phyloP scores from a whole-genome alignment of 116 monocot genomes.

The Trichopus zeylanicus region DNA sequence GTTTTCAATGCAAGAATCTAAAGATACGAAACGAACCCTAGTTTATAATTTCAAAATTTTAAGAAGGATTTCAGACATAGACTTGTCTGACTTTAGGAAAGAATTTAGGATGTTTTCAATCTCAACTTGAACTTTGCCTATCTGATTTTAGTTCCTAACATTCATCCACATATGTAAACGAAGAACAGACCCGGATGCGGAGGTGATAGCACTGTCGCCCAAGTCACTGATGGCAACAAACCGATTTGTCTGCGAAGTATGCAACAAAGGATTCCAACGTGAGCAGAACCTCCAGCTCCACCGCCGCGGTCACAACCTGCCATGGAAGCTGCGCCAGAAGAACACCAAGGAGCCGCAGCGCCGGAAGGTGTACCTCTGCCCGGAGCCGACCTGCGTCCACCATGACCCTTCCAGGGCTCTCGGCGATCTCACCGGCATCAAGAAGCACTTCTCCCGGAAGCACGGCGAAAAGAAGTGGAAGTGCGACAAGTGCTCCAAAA shows the following conservation, averaged over 20 bases:
- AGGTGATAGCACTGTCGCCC: slow-evolving; percentile 86
- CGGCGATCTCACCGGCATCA: slow-evolving; percentile 93
- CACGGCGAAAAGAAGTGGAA: slow-evolving; percentile 99
- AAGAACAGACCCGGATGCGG: slow-evolving; percentile 84
- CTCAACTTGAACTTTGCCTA: too few relatives aligned
- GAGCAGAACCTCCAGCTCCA: slow-evolving; percentile 96
- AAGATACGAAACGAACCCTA: too few relatives aligned
- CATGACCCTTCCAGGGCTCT: slow-evolving; percentile 87
- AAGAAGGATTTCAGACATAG: too few relatives aligned
- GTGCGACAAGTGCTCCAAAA: slow-evolving; percentile 94
- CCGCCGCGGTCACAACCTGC: slow-evolving; percentile 87
- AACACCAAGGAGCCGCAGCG: slow-evolving; percentile 40
- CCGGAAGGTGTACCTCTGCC: slow-evolving; percentile 76
- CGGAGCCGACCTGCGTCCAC: slow-evolving; percentile 90
- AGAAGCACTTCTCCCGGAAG: slow-evolving; percentile 91
- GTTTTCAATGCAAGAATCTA: too few relatives aligned
- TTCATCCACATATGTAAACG: neutral
- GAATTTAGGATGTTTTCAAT: too few relatives aligned
- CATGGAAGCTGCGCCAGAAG: slow-evolving; percentile 91
- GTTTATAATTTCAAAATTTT: too few relatives aligned
- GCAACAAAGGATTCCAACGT: slow-evolving; percentile 87
- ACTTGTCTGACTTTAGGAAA: too few relatives aligned
- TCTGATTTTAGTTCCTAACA: too few relatives aligned
- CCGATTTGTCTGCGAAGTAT: slow-evolving; percentile 87
- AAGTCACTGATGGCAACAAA: slow-evolving; percentile 89